Conservation (phyloP, 208 protist species). For the Tritrichomonas musculus region DNA sequence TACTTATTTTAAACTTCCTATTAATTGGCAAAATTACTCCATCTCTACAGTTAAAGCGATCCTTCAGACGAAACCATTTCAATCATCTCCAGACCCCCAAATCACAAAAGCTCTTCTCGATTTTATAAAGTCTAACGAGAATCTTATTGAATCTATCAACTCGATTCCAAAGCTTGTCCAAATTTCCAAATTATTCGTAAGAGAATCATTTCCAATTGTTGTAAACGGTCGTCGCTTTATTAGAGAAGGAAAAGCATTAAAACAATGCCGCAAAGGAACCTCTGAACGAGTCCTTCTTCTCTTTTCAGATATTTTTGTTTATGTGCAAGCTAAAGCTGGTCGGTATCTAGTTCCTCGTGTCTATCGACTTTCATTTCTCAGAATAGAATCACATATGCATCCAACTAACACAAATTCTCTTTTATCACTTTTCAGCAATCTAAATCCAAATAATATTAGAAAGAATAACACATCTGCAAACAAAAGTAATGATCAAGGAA, state of each 20-base stretch:
- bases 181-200: not conserved
- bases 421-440: no score
- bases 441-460: no score
- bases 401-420: no score
- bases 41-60: no score
- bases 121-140: not conserved
- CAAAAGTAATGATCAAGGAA: not conserved
- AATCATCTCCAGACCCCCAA: no score
- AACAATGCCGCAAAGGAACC: not conserved
- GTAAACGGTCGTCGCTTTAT: not conserved
- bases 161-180: not conserved
- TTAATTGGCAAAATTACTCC: no score
- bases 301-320: not conserved
- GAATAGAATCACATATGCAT: not conserved
- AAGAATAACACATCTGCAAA: no score
- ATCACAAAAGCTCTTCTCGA: no score
- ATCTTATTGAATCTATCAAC: not conserved
- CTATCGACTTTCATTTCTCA: not conserved
- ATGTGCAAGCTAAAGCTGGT: not conserved
- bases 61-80: no score
- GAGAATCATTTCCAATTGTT: slow-evolving; percentile 8
- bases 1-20: no score
- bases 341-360: not conserved
- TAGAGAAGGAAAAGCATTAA: not conserved
- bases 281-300: not conserved